Conservation (phyloP, 495 filamentous ascomycete genomes). For the Pseudomonodictys pantanalensis region DNA sequence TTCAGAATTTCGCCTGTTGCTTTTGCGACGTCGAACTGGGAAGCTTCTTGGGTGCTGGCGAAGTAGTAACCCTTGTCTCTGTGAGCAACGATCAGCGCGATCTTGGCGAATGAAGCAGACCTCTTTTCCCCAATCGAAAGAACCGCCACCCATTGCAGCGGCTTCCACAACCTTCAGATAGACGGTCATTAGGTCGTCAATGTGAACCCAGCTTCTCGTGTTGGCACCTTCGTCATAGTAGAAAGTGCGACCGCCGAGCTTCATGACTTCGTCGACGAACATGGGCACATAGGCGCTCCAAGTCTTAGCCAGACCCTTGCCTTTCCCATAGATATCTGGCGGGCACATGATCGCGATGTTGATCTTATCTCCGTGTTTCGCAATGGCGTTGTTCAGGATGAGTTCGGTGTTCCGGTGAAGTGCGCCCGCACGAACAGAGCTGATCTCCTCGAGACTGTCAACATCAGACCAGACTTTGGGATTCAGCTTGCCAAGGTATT, state of each 20-base stretch:
- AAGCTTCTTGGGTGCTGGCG: slow-evolving; percentile 27
- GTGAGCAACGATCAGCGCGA: neutral
- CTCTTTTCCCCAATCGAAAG: slow-evolving; percentile 25
- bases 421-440: slow-evolving; percentile 18
- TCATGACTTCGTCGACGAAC: slow-evolving; percentile 8
- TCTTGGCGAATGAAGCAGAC: neutral
- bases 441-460: slow-evolving; percentile 22
- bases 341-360: slow-evolving; percentile 33
- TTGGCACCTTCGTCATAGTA: slow-evolving; percentile 30
- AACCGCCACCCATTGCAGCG: slow-evolving; percentile 21
- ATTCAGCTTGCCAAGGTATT: slow-evolving; percentile 27
- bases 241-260: slow-evolving; percentile 11
- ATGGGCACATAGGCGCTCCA: slow-evolving; percentile 16
- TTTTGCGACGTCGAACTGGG: slow-evolving; percentile 25
- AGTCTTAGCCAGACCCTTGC: slow-evolving; percentile 12
- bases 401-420: slow-evolving; percentile 31
- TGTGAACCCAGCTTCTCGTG: slow-evolving; percentile 33
- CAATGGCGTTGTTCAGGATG: slow-evolving; percentile 17
- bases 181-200: slow-evolving; percentile 30
- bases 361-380: slow-evolving; percentile 27
- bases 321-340: slow-evolving; percentile 35
- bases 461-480: slow-evolving; percentile 37
- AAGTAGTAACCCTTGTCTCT: slow-evolving; percentile 32
- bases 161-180: slow-evolving; percentile 32
- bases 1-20: slow-evolving; percentile 16